Conservation (phyloP, 306 rosid species). For the Acacia crassicarpa region DNA sequence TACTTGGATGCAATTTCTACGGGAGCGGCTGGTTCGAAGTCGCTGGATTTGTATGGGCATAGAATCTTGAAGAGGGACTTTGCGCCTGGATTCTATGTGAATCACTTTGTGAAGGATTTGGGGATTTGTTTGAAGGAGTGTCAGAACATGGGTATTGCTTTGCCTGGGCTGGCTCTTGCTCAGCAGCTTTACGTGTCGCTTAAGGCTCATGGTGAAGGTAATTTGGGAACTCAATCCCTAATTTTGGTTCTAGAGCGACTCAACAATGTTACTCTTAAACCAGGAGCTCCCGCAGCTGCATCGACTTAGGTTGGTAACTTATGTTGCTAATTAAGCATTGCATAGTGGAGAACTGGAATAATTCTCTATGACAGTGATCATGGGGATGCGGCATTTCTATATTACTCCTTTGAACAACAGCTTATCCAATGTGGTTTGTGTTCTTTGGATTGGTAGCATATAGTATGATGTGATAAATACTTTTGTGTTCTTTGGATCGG, state of each 20-base stretch:
- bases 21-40: constrained; percentile 79
- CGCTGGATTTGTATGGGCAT: constrained; percentile 60
- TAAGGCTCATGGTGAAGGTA: constrained; percentile 81
- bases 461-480: neutral
- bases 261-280: constrained; percentile 63
- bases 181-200: constrained; percentile 83
- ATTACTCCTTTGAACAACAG: neutral
- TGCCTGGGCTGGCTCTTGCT: constrained; percentile 89
- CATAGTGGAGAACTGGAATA: neutral
- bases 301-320: constrained; percentile 26
- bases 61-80: constrained; percentile 78
- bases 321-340: neutral
- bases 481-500: neutral
- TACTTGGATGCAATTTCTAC: constrained; percentile 68
- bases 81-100: constrained; percentile 75
- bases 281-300: neutral
- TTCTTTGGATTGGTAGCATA: neutral
- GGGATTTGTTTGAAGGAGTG: constrained; percentile 93
- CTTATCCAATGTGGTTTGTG: neutral
- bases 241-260: constrained; percentile 76
- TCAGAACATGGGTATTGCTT: constrained; percentile 70
- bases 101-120: constrained; percentile 87
- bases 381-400: neutral
- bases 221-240: constrained; percentile 76
- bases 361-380: neutral